Evolutionary conservation across 441 rosid species (phyloP).

Genomic region (Syzygium syzygioides): DNA sequence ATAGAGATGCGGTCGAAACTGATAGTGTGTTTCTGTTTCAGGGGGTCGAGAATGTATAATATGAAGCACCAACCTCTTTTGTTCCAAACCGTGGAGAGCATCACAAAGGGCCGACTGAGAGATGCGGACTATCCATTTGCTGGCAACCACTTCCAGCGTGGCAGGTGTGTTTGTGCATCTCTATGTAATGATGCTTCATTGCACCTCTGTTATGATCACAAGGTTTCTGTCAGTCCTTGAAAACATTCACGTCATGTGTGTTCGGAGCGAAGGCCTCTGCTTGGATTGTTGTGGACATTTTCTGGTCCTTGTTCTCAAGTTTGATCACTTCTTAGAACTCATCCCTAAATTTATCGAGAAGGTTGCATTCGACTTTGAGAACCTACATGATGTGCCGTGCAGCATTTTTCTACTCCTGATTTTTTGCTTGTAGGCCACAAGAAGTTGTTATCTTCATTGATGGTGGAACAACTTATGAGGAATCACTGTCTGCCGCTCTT

Average conservation of each 20-base stretch:
- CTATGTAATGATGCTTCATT: too few species aligned
- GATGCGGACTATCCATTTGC: conserved; percentile 88
- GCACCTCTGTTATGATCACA: neutral
- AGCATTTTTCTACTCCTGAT: conserved; percentile 15
- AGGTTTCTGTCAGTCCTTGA: neutral
- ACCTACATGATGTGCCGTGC: neutral
- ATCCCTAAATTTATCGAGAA: conserved; percentile 30
- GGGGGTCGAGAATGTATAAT: conserved; percentile 88
- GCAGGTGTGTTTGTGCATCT: conserved; percentile 46
- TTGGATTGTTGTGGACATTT: neutral
- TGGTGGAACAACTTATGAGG: conserved; percentile 93
- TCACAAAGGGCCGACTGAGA: conserved; percentile 70
- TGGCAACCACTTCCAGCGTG: conserved; percentile 92
- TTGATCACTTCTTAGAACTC: neutral
- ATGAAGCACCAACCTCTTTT: conserved; percentile 92
- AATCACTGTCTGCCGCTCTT: conserved; percentile 66
- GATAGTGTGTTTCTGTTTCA: neutral
- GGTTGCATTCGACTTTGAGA: neutral
- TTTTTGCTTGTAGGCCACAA: conserved; percentile 50
- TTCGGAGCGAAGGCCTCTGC: neutral
- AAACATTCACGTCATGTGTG: neutral
- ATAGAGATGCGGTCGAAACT: neutral
- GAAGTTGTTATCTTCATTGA: conserved; percentile 78
- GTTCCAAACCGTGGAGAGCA: conserved; percentile 86
- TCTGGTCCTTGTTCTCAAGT: neutral